Conservation (phyloP, 176 grass and related monocot species). For the Olyra latifolia region DNA sequence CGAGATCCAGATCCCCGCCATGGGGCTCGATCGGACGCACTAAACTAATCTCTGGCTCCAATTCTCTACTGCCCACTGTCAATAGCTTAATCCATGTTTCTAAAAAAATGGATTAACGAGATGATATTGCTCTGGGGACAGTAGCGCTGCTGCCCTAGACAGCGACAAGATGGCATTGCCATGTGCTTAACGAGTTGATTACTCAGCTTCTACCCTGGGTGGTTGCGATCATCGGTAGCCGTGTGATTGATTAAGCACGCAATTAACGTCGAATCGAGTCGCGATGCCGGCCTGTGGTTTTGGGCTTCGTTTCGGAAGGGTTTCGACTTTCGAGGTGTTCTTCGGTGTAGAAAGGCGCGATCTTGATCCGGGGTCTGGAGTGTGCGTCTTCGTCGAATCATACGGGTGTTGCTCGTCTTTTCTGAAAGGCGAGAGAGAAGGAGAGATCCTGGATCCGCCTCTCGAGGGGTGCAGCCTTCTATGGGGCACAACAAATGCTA, state of each 20-base stretch:
- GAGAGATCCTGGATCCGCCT: conserved; percentile 27
- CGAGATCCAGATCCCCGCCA: too few species aligned
- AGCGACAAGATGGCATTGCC: too few species aligned
- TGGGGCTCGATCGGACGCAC: too few species aligned
- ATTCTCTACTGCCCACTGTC: too few species aligned
- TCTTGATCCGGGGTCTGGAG: neutral
- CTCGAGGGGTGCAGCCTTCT: neutral
- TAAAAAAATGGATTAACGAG: too few species aligned
- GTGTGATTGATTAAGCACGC: neutral
- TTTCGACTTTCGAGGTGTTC: neutral
- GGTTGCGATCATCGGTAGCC: neutral
- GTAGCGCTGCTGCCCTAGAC: too few species aligned
- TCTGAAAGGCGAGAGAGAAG: conserved; percentile 11
- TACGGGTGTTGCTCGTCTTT: conserved; percentile 16
- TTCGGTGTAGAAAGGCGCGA: neutral
- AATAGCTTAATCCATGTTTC: too few species aligned
- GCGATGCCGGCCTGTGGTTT: neutral
- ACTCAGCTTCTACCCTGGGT: too few species aligned
- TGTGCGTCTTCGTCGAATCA: conserved; percentile 1
- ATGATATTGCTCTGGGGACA: neutral
- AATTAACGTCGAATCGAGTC: neutral
- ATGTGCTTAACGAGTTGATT: too few species aligned
- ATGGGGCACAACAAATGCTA: neutral
- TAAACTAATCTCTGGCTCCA: neutral
- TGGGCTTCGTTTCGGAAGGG: neutral